Percentiles rank a stretch among this genome's conserved stretches.
Evolutionary conservation across 1,139 yeast species (phyloP).

Genomic region (Taphrina sp.): DNA sequence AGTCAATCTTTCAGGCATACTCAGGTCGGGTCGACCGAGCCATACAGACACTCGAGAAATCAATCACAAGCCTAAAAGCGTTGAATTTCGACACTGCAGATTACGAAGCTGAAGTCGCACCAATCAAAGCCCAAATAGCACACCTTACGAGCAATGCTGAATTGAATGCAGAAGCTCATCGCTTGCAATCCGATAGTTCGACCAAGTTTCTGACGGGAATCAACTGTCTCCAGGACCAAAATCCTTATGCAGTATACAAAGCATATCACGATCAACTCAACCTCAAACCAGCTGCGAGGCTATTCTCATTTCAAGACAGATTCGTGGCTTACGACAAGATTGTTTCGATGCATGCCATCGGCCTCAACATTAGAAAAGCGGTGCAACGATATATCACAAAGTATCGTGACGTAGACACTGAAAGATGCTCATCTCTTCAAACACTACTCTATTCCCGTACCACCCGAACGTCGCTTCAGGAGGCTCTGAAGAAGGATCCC

Average conservation of each 20-base stretch:
- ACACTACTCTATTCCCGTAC: not conserved
- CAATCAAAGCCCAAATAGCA: slow-evolving; percentile 22
- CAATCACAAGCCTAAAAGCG: not conserved
- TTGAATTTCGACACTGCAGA: slow-evolving; percentile 13
- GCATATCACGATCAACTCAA: not conserved
- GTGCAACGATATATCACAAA: not conserved
- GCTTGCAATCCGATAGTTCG: slow-evolving; percentile 7
- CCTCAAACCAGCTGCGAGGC: slow-evolving; percentile 19
- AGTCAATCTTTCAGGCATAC: slow-evolving; percentile 1
- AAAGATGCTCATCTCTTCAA: slow-evolving; percentile 17
- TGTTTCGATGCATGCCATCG: slow-evolving; percentile 13
- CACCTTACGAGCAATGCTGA: slow-evolving; percentile 11
- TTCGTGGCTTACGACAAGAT: slow-evolving; percentile 17
- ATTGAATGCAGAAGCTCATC: slow-evolving; percentile 5
- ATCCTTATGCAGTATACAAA: slow-evolving; percentile 18
- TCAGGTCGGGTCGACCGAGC: not conserved
- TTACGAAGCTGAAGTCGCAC: slow-evolving; percentile 19
- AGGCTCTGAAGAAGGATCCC: not conserved
- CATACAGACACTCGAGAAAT: not conserved
- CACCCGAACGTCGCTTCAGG: not conserved
- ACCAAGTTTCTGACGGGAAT: slow-evolving; percentile 15
- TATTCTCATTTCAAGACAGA: slow-evolving; percentile 20
- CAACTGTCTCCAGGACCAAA: slow-evolving; percentile 4
- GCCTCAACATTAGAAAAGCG: slow-evolving; percentile 13
- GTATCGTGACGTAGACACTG: not conserved